These are phyloP conservation scores for Metschnikowia matae DNA, from an alignment of 805 yeast genomes.

Conservation along the genomic window DNA sequence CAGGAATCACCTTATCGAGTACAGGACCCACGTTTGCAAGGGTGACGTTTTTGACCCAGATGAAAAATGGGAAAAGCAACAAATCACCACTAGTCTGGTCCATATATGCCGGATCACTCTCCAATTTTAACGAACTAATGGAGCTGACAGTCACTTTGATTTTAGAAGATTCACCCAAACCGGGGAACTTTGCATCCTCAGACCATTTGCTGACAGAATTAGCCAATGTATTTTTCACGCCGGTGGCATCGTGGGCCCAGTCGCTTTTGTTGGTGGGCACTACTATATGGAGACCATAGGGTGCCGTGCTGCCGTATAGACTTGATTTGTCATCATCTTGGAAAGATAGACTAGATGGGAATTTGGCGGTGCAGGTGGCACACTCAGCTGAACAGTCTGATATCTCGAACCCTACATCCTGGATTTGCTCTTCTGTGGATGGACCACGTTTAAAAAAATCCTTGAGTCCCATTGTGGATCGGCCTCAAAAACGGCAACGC, in stretches of 20 bases:
- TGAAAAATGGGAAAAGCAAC: constrained; percentile 67
- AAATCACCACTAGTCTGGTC: constrained; percentile 52
- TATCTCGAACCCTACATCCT: constrained; percentile 26
- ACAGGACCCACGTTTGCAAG: constrained; percentile 41
- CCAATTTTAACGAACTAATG: constrained; percentile 41
- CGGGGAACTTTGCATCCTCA: constrained; percentile 15
- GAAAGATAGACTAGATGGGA: constrained; percentile 48
- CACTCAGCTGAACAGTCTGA: constrained; percentile 54
- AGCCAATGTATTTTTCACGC: constrained; percentile 42
- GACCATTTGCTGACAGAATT: constrained; percentile 39
- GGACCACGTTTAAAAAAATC: constrained; percentile 14
- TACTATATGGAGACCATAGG: constrained; percentile 66
- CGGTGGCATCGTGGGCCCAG: constrained; percentile 77
- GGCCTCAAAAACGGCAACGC: neutral
- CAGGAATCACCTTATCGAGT: constrained; percentile 42
- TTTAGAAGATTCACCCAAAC: constrained; percentile 19
- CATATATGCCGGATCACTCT: constrained; percentile 40
- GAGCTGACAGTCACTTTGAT: constrained; percentile 56
- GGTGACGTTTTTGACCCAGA: constrained; percentile 57
- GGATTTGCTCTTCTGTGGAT: constrained; percentile 12
- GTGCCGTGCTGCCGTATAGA: constrained; percentile 68
- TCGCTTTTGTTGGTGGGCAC: constrained; percentile 82
- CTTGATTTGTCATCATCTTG: constrained; percentile 35
- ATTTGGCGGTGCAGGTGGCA: constrained; percentile 47
- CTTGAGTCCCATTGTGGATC: constrained; percentile 12